Base-by-base conservation (phyloP, 441 rosid genomes). In the Erysimum cheiri region DNA sequence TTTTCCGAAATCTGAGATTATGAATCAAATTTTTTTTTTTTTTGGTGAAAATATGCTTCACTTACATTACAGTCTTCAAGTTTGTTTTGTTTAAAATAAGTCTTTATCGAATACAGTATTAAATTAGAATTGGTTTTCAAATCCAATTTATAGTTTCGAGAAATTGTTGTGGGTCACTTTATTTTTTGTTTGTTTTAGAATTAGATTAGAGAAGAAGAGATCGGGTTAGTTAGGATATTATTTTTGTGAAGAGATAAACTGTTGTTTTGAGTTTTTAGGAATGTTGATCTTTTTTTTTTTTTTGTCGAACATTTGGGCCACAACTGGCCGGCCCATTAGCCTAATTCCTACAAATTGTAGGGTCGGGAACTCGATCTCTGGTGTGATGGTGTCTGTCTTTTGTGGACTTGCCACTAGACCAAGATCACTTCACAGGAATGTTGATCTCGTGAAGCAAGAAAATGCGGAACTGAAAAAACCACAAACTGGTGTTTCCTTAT, bases 1-100 rank as follows among this genome's bases (percentile, higher is more conserved):
- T 39, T 67, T 26, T 9, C 3, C 24, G 4, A 3, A 71, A 33
- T 24, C 75, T 71, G 56, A 41, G 37, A 53, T 31, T 43, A n/a
- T 53, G 39, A 49, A 60, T 35, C 17, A 36, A 47, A 59, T 3
- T 32, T 48, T n/a, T n/a, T n/a, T n/a, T n/a, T n/a, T n/a, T n/a
- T n/a, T n/a, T n/a, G n/a, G n/a, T n/a, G n/a, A n/a, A n/a, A n/a
- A n/a, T n/a, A n/a, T n/a, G 57, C 53, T 50, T 65, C 26, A 22
- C 24, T 22, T 22, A 22, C 24, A 36, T 0, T 47, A 64, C 46
- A 48, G 22, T 48, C 33, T 31, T 31, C 6, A 31, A 43, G 22
- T 43, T 15, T n/a, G n/a, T n/a, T n/a, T n/a, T n/a, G n/a, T n/a
- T n/a, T n/a, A n/a, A n/a, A n/a, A n/a, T n/a, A n/a, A n/a, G n/a